Base-by-base conservation (phyloP, 2,329 filamentous ascomycete genomes). In the Nakataea oryzae region DNA sequence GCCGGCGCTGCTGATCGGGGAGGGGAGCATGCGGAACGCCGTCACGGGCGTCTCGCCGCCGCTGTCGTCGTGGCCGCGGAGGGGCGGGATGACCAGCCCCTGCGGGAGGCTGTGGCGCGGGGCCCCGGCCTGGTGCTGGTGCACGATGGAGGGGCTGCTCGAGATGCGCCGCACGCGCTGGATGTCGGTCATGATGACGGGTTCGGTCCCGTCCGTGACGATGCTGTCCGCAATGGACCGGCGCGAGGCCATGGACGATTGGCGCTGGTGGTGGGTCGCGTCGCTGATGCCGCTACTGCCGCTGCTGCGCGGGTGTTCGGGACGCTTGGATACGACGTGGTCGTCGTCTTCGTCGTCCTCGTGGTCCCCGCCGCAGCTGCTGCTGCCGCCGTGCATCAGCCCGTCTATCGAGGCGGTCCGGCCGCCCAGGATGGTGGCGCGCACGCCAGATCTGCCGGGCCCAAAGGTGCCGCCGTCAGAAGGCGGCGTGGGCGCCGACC, bases 141-240 rank as follows among this genome's bases (percentile, higher is more conserved):
- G 56, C 9, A 58, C 56, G 29, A 58, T 21, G 1, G 56, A 58
- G 4, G 56, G 21, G 21, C 26, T 29, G 56, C 56, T 58, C 56
- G 56, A 58, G 56, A 58, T 58, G 13, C 56, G 27, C 26, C 56
- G 56, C 17, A 58, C 56, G 9, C 1, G 30, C 29, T 32, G 56
- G 26, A 32, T n/a, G 21, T 58, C 56, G 26, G 56, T 58, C 56
- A 70, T 65, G 1, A 72, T 57, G n/a, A 70, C 68, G 1, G 72
- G 71, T 13, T 73, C 73, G 1, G 70, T 73, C 27, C 67, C 69
- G 14, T 68, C 69, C 4, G 72, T 72, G n/a, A 67, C 64, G 27
- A 75, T 65, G 63, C 74, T 75, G 28, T 72, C 71, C 8, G 70
- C 67, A 13, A 73, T 67, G 12, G 72, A 75, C 5, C 60, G 61